phyloP scores from a whole-genome alignment of 179 eudicot genomes.

The Corrigiola litoralis region DNA sequence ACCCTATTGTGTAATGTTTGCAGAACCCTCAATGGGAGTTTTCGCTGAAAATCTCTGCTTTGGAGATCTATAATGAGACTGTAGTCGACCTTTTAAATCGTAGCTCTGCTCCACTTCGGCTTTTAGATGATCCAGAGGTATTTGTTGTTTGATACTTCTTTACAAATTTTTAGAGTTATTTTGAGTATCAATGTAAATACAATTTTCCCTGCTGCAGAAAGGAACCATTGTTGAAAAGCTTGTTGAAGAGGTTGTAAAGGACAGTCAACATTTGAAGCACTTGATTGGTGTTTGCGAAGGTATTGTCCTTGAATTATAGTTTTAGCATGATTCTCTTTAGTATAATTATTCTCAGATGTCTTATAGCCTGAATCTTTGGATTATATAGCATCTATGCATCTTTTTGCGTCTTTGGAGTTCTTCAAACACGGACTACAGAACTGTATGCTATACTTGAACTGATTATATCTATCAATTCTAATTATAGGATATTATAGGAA shows the following conservation, averaged over 20 bases:
- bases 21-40: constrained; percentile 71
- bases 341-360: not conserved
- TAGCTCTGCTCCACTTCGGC: constrained; percentile 79
- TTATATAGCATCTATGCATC: too few relatives aligned
- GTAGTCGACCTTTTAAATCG: constrained; percentile 84
- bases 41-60: constrained; percentile 65
- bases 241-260: constrained; percentile 38
- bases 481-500: too few relatives aligned
- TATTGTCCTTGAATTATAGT: not conserved
- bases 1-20: not conserved
- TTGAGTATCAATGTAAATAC: not conserved
- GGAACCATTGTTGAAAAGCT: constrained; percentile 49
- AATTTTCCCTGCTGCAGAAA: constrained; percentile 33
- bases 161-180: not conserved
- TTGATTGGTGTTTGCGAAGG: constrained; percentile 46
- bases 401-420: too few relatives aligned
- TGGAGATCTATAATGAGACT: constrained; percentile 94
- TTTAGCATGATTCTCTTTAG: not conserved
- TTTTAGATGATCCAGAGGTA: constrained; percentile 99
- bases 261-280: constrained; percentile 38
- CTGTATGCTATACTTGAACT: too few relatives aligned
- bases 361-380: not conserved
- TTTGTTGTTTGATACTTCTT: constrained; percentile 5
- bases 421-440: too few relatives aligned
- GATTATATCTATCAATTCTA: too few relatives aligned